Evolutionary conservation across 1,284 basidiomycete genomes (phyloP).

Genomic region (Rhodotorula mucilaginosa): DNA sequence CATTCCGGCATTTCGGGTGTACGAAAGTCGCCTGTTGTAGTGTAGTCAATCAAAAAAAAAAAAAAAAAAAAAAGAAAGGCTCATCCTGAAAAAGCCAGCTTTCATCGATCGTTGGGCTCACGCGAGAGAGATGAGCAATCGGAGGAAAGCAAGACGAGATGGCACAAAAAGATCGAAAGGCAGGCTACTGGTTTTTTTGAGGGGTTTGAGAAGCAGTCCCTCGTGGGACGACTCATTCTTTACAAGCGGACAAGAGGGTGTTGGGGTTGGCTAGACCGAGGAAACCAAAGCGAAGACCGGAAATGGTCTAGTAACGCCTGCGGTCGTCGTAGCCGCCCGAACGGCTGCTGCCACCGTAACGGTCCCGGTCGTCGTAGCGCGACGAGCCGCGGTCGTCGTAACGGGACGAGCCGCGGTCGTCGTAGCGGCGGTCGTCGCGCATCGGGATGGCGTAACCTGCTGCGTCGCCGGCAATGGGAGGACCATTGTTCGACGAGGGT

Average conservation of each 20-base stretch:
- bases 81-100: background rate
- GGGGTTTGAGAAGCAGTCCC: too few species aligned
- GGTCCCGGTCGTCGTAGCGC: slow-evolving; percentile 23
- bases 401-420: slow-evolving; percentile 8
- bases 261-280: too few species aligned
- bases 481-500: background rate
- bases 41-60: background rate
- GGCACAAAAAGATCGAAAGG: too few species aligned
- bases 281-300: too few species aligned
- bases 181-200: too few species aligned
- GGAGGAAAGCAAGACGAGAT: too few species aligned
- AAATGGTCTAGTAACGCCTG: background rate
- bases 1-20: background rate
- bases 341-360: background rate
- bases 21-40: too few species aligned
- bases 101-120: too few species aligned
- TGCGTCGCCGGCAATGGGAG: background rate
- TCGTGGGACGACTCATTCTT: too few species aligned
- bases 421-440: slow-evolving; percentile 15
- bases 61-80: background rate
- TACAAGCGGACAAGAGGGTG: background rate
- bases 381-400: slow-evolving; percentile 9
- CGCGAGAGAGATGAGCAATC: too few species aligned
- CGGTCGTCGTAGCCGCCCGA: slow-evolving; percentile 15
- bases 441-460: slow-evolving; percentile 27